Percentiles rank a stretch among this genome's conserved stretches.
Conservation (phyloP, 148 eudicot species). For the Bassia scoparia region DNA sequence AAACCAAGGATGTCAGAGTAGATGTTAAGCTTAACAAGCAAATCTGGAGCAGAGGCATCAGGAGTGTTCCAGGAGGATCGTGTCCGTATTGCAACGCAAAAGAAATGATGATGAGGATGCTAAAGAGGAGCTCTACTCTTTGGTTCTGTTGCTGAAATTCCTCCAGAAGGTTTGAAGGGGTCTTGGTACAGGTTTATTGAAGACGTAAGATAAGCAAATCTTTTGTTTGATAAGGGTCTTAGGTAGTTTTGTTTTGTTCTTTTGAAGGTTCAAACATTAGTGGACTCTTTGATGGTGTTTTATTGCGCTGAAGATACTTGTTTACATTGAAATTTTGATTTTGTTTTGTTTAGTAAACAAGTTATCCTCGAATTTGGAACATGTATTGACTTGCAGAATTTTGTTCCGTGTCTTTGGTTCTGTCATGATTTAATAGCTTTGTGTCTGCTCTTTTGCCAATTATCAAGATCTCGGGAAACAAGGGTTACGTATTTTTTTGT, state of each 20-base stretch:
- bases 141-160: slow-evolving; percentile 80
- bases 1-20: slow-evolving; percentile 67
- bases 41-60: slow-evolving; percentile 83
- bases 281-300: background rate
- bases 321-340: slow-evolving; percentile 14
- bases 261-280: background rate
- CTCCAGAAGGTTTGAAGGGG: slow-evolving; percentile 78
- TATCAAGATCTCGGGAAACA: too few species aligned
- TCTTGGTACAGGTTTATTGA: slow-evolving; percentile 75
- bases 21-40: slow-evolving; percentile 84
- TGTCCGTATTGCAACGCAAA: slow-evolving; percentile 82
- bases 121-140: slow-evolving; percentile 91
- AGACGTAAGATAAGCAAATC: slow-evolving; percentile 54
- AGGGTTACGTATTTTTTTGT: background rate
- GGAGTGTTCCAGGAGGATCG: slow-evolving; percentile 85
- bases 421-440: background rate
- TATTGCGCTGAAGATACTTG: slow-evolving; percentile 8
- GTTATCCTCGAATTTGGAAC: background rate
- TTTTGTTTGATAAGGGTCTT: slow-evolving; percentile 1
- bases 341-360: slow-evolving; percentile 4
- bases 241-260: slow-evolving; percentile 13
- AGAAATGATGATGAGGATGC: slow-evolving; percentile 95
- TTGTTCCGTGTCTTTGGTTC: background rate
- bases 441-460: background rate
- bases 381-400: background rate